Conservation (phyloP, 208 protist species). For the Wallacemonas sp. region DNA sequence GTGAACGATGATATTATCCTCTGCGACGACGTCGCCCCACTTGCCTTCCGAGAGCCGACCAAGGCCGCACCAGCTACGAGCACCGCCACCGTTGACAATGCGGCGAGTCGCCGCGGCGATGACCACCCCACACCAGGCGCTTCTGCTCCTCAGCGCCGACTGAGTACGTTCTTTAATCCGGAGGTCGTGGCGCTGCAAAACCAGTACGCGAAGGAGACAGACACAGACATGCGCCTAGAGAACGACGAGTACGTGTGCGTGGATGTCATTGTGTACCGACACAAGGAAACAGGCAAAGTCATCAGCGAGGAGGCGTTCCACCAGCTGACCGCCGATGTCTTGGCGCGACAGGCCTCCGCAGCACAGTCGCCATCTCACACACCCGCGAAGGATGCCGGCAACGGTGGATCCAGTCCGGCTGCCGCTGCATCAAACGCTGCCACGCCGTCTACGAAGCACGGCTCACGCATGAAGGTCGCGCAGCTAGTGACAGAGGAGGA, state of each 20-base stretch:
- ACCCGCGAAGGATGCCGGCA: not conserved
- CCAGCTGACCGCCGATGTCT: conserved; percentile 27
- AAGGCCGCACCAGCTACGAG: not conserved
- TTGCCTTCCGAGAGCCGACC: conserved; percentile 40
- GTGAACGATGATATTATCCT: conserved; percentile 81
- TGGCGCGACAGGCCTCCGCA: not conserved
- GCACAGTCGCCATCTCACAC: not conserved
- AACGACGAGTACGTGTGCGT: conserved; percentile 71
- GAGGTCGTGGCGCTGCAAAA: conserved; percentile 67
- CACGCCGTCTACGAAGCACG: not conserved
- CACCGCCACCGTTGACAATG: too few relatives aligned
- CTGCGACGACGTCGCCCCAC: conserved; percentile 69
- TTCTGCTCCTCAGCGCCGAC: conserved; percentile 20
- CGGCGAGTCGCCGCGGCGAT: not conserved
- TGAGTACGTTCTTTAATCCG: conserved; percentile 66
- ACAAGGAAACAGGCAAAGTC: conserved; percentile 30
- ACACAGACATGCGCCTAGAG: conserved; percentile 54
- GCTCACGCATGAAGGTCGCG: conserved; percentile 8
- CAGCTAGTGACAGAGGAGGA: not conserved
- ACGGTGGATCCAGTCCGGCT: not conserved
- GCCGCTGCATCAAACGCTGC: not conserved
- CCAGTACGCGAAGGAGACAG: conserved; percentile 51
- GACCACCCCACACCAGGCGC: conserved; percentile 2
- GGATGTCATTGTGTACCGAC: conserved; percentile 52
- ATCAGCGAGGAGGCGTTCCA: conserved; percentile 75